Evolutionary conservation across 345 rosid species (phyloP).

Genomic region (Eutrema japonicum): DNA sequence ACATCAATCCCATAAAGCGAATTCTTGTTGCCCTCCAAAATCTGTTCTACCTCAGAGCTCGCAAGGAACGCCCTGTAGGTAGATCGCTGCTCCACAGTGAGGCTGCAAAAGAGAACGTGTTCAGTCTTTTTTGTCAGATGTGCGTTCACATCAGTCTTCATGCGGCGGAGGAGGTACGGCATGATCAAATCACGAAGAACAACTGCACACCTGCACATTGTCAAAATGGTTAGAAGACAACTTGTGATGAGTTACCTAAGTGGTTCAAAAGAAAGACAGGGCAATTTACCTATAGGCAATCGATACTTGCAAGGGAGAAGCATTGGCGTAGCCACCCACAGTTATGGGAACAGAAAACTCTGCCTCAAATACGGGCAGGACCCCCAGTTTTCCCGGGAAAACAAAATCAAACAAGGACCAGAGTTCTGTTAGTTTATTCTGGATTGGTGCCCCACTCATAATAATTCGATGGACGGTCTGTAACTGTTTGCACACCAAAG

Average conservation of each 20-base stretch:
- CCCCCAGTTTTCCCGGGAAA: slow-evolving; percentile 97
- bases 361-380: slow-evolving; percentile 95
- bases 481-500: slow-evolving; percentile 93
- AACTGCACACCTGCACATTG: slow-evolving; percentile 83
- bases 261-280: slow-evolving; percentile 28
- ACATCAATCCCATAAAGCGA: slow-evolving; percentile 96
- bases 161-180: slow-evolving; percentile 98
- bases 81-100: slow-evolving; percentile 83
- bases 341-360: slow-evolving; percentile 95
- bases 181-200: slow-evolving; percentile 93
- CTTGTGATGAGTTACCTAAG: slow-evolving; percentile 12
- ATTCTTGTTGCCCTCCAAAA: slow-evolving; percentile 76
- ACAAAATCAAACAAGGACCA: slow-evolving; percentile 99
- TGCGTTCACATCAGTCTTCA: slow-evolving; percentile 90
- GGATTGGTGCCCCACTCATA: slow-evolving; percentile 99
- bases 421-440: slow-evolving; percentile 85
- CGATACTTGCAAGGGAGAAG: slow-evolving; percentile 96
- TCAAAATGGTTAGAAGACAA: slow-evolving; percentile 25
- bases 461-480: slow-evolving; percentile 94
- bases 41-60: slow-evolving; percentile 93
- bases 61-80: slow-evolving; percentile 95
- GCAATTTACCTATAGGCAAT: slow-evolving; percentile 82
- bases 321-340: slow-evolving; percentile 98
- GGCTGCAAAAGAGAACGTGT: slow-evolving; percentile 97
- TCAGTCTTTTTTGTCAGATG: slow-evolving; percentile 91